phyloP scores from a whole-genome alignment of 139 green algal genomes.

The Pleodorina starrii region DNA sequence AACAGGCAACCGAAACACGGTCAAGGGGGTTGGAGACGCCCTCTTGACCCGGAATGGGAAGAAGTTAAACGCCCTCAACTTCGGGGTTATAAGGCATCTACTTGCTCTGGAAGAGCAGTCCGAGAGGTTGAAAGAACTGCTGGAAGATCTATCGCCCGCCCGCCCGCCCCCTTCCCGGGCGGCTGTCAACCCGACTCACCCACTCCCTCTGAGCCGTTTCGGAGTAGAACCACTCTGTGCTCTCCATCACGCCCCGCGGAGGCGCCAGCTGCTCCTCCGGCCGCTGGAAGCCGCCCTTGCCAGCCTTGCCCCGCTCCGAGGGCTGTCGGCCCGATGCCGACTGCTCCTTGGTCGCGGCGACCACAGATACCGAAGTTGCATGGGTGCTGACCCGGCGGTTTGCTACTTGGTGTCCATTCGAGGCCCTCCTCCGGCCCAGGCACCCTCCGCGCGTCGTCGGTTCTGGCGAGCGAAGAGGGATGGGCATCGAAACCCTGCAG shows the following conservation, averaged over 20 bases:
- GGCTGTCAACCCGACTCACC: neutral
- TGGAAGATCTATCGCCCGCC: neutral
- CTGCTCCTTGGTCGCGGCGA: neutral
- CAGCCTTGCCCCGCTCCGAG: neutral
- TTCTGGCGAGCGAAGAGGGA: neutral
- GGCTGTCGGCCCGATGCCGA: neutral
- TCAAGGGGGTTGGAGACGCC: neutral
- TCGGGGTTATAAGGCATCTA: neutral
- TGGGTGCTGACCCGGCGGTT: neutral
- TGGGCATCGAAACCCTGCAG: neutral
- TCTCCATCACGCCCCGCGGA: neutral
- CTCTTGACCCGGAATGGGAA: neutral
- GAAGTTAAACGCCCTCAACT: neutral
- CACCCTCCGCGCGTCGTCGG: neutral
- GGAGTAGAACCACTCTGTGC: constrained; percentile 40
- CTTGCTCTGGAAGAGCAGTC: no score
- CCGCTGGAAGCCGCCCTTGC: neutral
- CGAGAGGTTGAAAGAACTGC: no score
- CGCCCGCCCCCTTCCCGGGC: neutral
- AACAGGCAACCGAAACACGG: neutral
- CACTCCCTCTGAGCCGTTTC: constrained; percentile 33
- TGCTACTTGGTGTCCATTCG: neutral
- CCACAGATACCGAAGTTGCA: neutral
- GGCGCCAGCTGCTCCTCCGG: neutral
- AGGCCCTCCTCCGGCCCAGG: neutral